Percentiles rank a stretch among this genome's conserved stretches.
These are phyloP conservation scores for Pseudoscleropodium purum DNA, from an alignment of 225 moss, liverwort and hornwort species.

Conservation along the genomic window DNA sequence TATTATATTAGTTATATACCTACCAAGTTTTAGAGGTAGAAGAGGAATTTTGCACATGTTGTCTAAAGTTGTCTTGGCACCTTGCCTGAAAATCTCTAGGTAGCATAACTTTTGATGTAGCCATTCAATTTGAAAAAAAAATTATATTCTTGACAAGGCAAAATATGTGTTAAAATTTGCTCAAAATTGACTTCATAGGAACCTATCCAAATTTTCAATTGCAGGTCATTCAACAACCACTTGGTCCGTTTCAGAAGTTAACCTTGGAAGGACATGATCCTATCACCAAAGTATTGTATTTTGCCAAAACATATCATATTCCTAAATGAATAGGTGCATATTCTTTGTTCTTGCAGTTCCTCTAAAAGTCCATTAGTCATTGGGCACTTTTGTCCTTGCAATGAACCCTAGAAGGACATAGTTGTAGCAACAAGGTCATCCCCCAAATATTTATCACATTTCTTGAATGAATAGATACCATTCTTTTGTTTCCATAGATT, in stretches of 20 bases:
- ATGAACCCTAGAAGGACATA: neutral
- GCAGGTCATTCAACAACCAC: neutral
- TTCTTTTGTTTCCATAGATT: neutral
- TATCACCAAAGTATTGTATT: neutral
- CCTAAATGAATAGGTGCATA: no score
- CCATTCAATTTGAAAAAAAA: neutral
- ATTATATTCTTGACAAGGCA: neutral
- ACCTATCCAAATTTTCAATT: neutral
- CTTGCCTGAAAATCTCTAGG: rapidly evolving
- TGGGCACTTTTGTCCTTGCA: neutral
- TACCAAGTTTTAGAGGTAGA: neutral
- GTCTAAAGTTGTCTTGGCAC: neutral
- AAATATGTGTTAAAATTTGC: neutral
- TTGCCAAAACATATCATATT: neutral
- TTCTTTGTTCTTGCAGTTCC: neutral
- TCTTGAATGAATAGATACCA: neutral
- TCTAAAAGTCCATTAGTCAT: neutral
- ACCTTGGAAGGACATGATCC: neutral
- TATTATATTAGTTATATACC: neutral
- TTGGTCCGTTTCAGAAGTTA: neutral
- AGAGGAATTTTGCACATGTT: neutral
- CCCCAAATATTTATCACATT: no score
- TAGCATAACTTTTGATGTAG: neutral
- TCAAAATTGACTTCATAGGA: neutral
- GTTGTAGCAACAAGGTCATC: neutral